phyloP scores from a whole-genome alignment of 768 basidiomycete species.

The Trametes punicea region DNA sequence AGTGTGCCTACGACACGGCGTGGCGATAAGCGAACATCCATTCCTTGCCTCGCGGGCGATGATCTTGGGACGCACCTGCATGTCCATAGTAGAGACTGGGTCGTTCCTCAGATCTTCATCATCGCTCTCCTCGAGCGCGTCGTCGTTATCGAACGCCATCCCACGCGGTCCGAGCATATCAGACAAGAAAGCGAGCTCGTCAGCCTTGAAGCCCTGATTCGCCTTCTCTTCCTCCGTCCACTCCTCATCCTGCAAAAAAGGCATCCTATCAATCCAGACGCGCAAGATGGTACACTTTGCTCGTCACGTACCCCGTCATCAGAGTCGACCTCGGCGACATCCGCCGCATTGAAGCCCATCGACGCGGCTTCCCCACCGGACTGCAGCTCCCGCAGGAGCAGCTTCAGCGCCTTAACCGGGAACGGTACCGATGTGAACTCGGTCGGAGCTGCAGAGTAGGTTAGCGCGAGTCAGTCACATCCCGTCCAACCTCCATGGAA shows the following conservation, averaged over 20 bases:
- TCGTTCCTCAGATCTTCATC: slow-evolving; percentile 90
- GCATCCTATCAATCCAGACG: not conserved
- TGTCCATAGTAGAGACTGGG: slow-evolving; percentile 82
- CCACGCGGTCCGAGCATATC: slow-evolving; percentile 77
- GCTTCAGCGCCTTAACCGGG: slow-evolving; percentile 89
- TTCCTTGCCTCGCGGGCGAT: not conserved
- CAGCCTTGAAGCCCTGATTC: slow-evolving; percentile 55
- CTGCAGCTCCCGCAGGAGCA: slow-evolving; percentile 81
- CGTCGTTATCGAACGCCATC: slow-evolving; percentile 77
- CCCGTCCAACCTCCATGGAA: not conserved
- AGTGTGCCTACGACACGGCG: slow-evolving; percentile 48
- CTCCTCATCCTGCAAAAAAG: slow-evolving; percentile 65
- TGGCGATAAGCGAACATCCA: not conserved
- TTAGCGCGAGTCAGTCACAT: slow-evolving; percentile 21
- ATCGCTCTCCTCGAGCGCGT: slow-evolving; percentile 64
- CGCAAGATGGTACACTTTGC: slow-evolving; percentile 5
- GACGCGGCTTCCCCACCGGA: slow-evolving; percentile 72
- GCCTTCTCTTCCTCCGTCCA: slow-evolving; percentile 84
- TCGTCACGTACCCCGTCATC: slow-evolving; percentile 68
- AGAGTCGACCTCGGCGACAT: slow-evolving; percentile 56
- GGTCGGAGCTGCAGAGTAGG: slow-evolving; percentile 58
- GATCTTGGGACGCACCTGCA: slow-evolving; percentile 44
- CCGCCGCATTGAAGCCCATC: slow-evolving; percentile 43
- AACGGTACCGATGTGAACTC: slow-evolving; percentile 85
- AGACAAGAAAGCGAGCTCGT: slow-evolving; percentile 82